Percentiles rank a stretch among this genome's conserved stretches.
Conservation (phyloP, 2,329 filamentous ascomycete species). For the Colletotrichum lini region DNA sequence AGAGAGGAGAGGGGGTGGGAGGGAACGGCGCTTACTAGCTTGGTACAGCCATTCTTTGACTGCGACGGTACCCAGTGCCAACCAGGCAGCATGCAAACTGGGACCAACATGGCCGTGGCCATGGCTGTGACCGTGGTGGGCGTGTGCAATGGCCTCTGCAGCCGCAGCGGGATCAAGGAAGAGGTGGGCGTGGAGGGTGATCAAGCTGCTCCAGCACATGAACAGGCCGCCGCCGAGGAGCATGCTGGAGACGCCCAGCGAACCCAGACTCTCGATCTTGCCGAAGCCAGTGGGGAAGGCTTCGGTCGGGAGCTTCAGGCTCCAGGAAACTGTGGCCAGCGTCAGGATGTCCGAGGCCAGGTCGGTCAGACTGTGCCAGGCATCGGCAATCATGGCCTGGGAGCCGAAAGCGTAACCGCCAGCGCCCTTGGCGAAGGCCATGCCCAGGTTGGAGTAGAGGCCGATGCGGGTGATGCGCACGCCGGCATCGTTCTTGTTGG, state of each 20-base stretch:
- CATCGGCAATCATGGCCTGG: constrained; percentile 92
- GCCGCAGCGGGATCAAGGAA: constrained; percentile 75
- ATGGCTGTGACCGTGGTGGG: constrained; percentile 75
- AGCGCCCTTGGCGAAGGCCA: constrained; percentile 93
- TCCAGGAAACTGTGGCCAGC: constrained; percentile 94
- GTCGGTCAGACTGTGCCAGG: constrained; percentile 95
- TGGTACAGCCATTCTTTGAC: constrained; percentile 98
- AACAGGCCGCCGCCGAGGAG: constrained; percentile 90
- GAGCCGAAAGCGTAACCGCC: constrained; percentile 97
- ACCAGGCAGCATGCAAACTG: constrained; percentile 94
- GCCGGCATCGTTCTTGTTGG: constrained; percentile 90
- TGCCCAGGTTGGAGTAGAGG: constrained; percentile 89
- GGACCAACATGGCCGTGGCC: constrained; percentile 79
- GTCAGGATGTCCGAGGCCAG: constrained; percentile 96
- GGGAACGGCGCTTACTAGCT: constrained; percentile 79
- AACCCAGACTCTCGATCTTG: constrained; percentile 97
- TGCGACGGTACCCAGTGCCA: constrained; percentile 89
- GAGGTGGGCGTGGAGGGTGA: constrained; percentile 80
- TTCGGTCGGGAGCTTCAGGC: constrained; percentile 85
- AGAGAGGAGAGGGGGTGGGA: no score
- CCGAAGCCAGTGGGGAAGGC: constrained; percentile 93
- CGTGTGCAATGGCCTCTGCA: constrained; percentile 66
- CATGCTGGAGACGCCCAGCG: constrained; percentile 92
- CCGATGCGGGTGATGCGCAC: constrained; percentile 94
- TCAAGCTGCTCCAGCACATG: constrained; percentile 86